phyloP scores from a whole-genome alignment of 1,139 yeast species.

The Pichia cactophila region DNA sequence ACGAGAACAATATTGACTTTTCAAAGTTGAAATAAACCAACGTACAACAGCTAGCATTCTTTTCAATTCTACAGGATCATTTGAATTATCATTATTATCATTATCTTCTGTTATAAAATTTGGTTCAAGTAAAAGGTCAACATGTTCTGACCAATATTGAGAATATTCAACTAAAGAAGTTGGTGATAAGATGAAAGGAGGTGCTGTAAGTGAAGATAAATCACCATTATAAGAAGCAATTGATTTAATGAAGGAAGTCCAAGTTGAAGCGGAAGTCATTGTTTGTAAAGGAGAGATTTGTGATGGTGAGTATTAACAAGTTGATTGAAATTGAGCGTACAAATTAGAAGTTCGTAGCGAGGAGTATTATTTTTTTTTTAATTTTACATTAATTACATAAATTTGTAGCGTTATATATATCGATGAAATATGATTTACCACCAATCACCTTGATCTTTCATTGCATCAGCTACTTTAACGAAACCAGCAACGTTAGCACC shows the following conservation, averaged over 20 bases:
- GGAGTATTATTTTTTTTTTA: too few relatives aligned
- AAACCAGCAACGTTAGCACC: slow-evolving; percentile 99
- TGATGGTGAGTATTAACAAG: too few relatives aligned
- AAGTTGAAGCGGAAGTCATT: slow-evolving; percentile 38
- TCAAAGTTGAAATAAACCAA: slow-evolving; percentile 87
- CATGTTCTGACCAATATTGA: slow-evolving; percentile 90
- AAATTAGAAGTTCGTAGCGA: too few relatives aligned
- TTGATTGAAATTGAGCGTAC: too few relatives aligned
- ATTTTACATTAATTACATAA: too few relatives aligned
- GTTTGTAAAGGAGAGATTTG: background rate
- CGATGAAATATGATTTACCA: slow-evolving; percentile 19
- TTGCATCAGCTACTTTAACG: slow-evolving; percentile 96
- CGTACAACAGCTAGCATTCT: slow-evolving; percentile 75
- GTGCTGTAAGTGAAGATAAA: slow-evolving; percentile 88
- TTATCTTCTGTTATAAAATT: slow-evolving; percentile 30
- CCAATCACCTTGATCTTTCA: slow-evolving; percentile 92
- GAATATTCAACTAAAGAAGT: slow-evolving; percentile 86
- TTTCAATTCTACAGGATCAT: slow-evolving; percentile 36
- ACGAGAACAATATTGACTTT: slow-evolving; percentile 90
- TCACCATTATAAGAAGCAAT: slow-evolving; percentile 94
- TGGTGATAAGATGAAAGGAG: slow-evolving; percentile 93
- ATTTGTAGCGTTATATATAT: too few relatives aligned
- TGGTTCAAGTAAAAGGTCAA: slow-evolving; percentile 73
- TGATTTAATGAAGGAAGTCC: slow-evolving; percentile 87
- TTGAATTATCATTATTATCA: slow-evolving; percentile 18